Conservation (phyloP, 2,329 filamentous ascomycete genomes). For the Penicillium sp. region DNA sequence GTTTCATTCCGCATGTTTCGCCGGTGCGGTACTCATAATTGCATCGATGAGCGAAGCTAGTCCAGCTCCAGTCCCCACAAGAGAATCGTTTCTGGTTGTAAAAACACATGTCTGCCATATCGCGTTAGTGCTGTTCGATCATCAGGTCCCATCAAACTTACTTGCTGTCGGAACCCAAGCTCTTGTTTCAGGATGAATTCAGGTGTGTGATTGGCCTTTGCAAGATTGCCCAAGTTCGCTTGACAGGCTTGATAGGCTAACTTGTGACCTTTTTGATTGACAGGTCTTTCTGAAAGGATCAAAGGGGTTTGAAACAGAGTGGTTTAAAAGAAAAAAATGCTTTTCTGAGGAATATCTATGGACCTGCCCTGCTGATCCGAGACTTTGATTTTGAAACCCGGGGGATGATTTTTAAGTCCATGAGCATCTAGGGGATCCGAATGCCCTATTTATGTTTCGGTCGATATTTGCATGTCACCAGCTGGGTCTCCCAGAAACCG, state of each 20-base stretch:
- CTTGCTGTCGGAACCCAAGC: slow-evolving; percentile 27
- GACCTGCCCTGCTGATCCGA: slow-evolving; percentile 13
- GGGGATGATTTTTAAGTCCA: slow-evolving; percentile 28
- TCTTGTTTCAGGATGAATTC: slow-evolving; percentile 35
- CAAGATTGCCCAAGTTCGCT: slow-evolving; percentile 24
- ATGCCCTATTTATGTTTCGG: slow-evolving; percentile 44
- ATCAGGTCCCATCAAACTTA: slow-evolving; percentile 30
- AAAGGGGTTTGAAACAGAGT: slow-evolving; percentile 24
- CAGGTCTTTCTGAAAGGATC: slow-evolving; percentile 7
- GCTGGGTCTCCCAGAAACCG: slow-evolving; percentile 14
- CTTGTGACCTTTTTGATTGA: slow-evolving; percentile 26
- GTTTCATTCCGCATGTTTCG: slow-evolving; percentile 92
- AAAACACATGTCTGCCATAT: slow-evolving; percentile 75
- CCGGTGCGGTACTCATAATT: slow-evolving; percentile 92
- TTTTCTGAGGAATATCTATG: slow-evolving; percentile 25
- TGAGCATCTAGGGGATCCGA: slow-evolving; percentile 26
- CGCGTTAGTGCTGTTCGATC: slow-evolving; percentile 29
- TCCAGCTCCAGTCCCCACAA: slow-evolving; percentile 94
- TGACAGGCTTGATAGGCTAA: slow-evolving; percentile 36
- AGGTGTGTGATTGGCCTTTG: slow-evolving; percentile 34
- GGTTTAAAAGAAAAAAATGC: slow-evolving; percentile 12
- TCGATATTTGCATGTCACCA: slow-evolving; percentile 27
- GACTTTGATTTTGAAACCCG: slow-evolving; percentile 31
- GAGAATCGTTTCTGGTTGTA: slow-evolving; percentile 84
- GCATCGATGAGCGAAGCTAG: slow-evolving; percentile 88